These are phyloP conservation scores for Pseudodiploospora longispora DNA, from an alignment of 2,329 filamentous ascomycete species.

Conservation along the genomic window DNA sequence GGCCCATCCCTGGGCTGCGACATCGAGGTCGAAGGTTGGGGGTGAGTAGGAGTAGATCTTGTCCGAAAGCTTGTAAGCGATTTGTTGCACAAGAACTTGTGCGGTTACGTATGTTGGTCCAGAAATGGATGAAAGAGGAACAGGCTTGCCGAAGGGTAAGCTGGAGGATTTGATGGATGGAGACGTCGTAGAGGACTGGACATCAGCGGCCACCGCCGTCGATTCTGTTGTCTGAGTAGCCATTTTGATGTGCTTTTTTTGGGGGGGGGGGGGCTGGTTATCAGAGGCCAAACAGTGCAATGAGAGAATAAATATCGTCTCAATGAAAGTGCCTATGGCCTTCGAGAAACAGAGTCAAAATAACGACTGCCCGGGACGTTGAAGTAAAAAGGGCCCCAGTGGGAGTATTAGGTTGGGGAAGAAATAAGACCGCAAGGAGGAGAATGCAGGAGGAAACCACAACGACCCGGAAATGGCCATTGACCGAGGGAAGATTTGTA, in stretches of 20 bases:
- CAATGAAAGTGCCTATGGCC: too few relatives aligned
- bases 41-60: conserved; percentile 97
- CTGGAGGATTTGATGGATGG: conserved; percentile 32
- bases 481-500: conserved; percentile 17
- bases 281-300: neutral
- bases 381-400: too few relatives aligned
- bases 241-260: conserved; percentile 13
- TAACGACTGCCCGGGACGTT: too few relatives aligned
- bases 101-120: conserved; percentile 90
- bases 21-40: conserved; percentile 84
- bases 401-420: conserved; percentile 1
- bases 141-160: conserved; percentile 49
- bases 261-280: too few relatives aligned
- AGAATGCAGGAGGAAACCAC: neutral
- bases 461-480: conserved; percentile 12
- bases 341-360: too few relatives aligned
- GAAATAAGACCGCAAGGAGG: conserved; percentile 8
- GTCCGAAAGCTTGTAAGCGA: conserved; percentile 90
- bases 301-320: too few relatives aligned
- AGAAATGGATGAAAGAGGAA: conserved; percentile 54
- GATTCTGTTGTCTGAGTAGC: conserved; percentile 31
- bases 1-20: conserved; percentile 73
- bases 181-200: conserved; percentile 25
- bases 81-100: conserved; percentile 89
- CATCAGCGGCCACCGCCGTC: conserved; percentile 22